A percentile compares a stretch with the other conserved stretches of the same genome.
Conservation (phyloP, 495 filamentous ascomycete genomes). For the Penicillium mononematosum region DNA sequence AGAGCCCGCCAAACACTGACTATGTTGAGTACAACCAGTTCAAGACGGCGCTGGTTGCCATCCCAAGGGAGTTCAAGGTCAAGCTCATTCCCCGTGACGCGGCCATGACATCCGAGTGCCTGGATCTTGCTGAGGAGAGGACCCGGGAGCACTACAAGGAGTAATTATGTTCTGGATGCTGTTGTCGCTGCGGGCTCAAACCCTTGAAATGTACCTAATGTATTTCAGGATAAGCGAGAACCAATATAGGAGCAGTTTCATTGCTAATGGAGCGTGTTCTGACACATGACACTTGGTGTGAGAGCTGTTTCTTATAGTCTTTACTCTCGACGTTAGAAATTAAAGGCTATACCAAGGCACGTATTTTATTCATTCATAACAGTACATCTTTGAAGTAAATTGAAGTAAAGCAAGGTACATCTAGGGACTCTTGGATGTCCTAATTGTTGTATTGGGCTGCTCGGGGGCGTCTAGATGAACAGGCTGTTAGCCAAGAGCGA, state of each 20-base stretch:
- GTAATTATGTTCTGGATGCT: constrained; percentile 10
- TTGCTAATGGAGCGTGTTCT: neutral
- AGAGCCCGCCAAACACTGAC: constrained; percentile 52
- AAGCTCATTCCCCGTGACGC: constrained; percentile 48
- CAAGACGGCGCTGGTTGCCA: constrained; percentile 55
- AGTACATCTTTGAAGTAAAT: too few species aligned
- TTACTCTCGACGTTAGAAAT: neutral
- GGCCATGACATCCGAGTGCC: constrained; percentile 29
- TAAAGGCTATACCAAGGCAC: neutral
- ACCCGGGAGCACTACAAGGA: constrained; percentile 47
- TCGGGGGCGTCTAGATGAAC: too few species aligned
- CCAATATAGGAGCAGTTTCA: neutral
- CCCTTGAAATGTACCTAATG: neutral
- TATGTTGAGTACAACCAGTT: constrained; percentile 59
- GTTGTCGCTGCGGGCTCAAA: neutral
- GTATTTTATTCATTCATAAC: too few species aligned
- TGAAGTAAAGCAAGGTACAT: too few species aligned
- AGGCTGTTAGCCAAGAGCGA: too few species aligned
- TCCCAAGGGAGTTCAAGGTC: constrained; percentile 54
- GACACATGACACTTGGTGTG: neutral
- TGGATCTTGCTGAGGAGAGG: constrained; percentile 36
- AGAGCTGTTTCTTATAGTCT: neutral
- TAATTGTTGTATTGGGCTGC: too few species aligned
- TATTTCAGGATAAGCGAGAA: neutral
- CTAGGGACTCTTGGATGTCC: too few species aligned